phyloP scores from a whole-genome alignment of 257 asterid species.

The Solanum tarapatanum region DNA sequence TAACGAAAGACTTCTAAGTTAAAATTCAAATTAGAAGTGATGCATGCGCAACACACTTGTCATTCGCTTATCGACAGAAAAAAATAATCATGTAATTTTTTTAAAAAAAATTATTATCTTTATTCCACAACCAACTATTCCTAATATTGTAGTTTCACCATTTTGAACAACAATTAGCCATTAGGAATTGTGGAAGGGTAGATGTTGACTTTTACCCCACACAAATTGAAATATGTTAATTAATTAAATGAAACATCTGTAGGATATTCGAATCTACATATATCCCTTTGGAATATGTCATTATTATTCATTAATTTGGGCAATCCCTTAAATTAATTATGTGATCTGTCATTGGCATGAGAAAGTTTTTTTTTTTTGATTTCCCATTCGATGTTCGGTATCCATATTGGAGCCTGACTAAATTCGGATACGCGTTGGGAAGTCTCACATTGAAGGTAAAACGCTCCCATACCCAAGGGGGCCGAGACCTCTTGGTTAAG shows the following conservation, averaged over 20 bases:
- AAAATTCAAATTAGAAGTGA: background rate
- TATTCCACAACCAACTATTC: rapidly evolving
- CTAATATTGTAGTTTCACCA: background rate
- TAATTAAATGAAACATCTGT: background rate
- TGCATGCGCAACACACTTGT: background rate
- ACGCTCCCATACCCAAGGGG: no score
- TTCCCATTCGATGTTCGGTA: rapidly evolving
- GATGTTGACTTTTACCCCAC: background rate
- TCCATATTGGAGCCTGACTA: no score
- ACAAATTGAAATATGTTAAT: background rate
- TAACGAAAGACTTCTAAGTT: no score
- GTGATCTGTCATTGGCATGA: background rate
- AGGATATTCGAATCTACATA: background rate
- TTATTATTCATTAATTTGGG: background rate
- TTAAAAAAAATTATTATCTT: rapidly evolving
- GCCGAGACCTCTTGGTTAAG: no score
- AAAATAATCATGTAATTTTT: no score
- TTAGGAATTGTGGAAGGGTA: background rate
- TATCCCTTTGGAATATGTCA: background rate
- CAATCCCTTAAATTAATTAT: background rate
- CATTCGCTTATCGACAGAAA: background rate
- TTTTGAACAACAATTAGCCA: background rate
- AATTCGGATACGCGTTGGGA: rapidly evolving
- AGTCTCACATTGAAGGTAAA: no score
- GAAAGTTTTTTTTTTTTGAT: background rate